Evolutionary conservation across 1,284 basidiomycete genomes (phyloP).

Genomic region (Cryptococcus depauperatus): DNA sequence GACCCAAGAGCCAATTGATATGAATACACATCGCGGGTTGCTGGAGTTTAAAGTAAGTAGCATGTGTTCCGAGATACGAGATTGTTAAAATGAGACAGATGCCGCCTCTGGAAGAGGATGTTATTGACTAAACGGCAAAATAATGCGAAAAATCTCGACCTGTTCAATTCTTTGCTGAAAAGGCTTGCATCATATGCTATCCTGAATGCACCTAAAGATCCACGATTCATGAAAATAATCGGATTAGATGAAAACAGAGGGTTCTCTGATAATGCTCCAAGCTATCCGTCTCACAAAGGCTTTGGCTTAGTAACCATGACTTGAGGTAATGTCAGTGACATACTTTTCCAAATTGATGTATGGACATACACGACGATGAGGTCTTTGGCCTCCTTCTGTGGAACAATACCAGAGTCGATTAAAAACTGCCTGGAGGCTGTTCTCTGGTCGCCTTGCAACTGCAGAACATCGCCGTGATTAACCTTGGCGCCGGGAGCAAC

Average conservation of each 20-base stretch:
- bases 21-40: constrained; percentile 53
- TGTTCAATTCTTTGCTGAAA: no score
- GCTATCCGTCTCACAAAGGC: neutral
- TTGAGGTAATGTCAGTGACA: constrained; percentile 5
- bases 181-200: no score
- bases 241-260: no score
- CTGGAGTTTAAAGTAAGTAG: constrained; percentile 69
- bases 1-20: constrained; percentile 52
- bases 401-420: constrained; percentile 49
- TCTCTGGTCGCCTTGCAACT: constrained; percentile 98
- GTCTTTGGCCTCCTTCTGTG: constrained; percentile 47
- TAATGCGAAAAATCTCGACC: no score
- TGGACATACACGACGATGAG: constrained; percentile 42
- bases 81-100: constrained; percentile 19
- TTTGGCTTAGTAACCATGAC: constrained; percentile 35
- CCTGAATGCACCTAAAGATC: no score
- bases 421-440: constrained; percentile 83
- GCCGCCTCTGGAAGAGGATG: constrained; percentile 37
- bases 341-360: no score
- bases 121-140: constrained; percentile 2
- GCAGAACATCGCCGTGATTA: constrained; percentile 94
- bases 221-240: no score
- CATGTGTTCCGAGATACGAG: neutral
- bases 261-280: no score
- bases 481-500: constrained; percentile 48